These are phyloP conservation scores for Phytophthora melonis DNA, from an alignment of 352 stramenopile genomes.

Conservation along the genomic window DNA sequence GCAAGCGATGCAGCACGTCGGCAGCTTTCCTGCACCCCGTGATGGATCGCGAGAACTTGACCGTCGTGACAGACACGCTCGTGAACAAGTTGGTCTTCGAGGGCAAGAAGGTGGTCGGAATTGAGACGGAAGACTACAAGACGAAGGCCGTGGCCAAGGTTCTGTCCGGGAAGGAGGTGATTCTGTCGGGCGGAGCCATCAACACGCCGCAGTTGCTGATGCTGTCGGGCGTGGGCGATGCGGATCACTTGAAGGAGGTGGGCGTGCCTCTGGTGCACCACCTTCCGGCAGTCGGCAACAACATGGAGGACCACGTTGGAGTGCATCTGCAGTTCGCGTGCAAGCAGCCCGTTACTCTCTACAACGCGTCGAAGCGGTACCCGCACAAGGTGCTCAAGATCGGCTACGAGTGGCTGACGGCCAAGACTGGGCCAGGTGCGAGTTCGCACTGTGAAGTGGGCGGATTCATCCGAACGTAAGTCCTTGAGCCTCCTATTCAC, in stretches of 20 bases:
- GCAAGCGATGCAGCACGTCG: slow-evolving; percentile 72
- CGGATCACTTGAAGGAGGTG: slow-evolving; percentile 70
- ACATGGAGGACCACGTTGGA: slow-evolving; percentile 89
- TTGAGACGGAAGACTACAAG: slow-evolving; percentile 71
- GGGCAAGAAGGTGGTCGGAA: slow-evolving; percentile 70
- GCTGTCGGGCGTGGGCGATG: slow-evolving; percentile 83
- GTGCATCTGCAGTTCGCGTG: slow-evolving; percentile 87
- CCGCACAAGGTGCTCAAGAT: slow-evolving; percentile 83
- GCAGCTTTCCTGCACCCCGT: slow-evolving; percentile 75
- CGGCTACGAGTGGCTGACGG: slow-evolving; percentile 76
- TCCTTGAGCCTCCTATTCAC: not conserved
- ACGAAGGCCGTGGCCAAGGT: slow-evolving; percentile 55
- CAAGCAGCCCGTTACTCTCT: slow-evolving; percentile 86
- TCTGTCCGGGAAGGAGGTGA: slow-evolving; percentile 80
- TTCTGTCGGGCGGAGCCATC: slow-evolving; percentile 84
- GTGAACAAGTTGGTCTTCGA: slow-evolving; percentile 87
- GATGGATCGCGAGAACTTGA: slow-evolving; percentile 68
- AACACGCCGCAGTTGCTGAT: slow-evolving; percentile 88
- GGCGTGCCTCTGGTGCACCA: slow-evolving; percentile 76
- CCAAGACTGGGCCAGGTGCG: slow-evolving; percentile 65
- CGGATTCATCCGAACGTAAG: slow-evolving; percentile 83
- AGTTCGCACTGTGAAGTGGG: slow-evolving; percentile 82
- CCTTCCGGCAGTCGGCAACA: slow-evolving; percentile 76
- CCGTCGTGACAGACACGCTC: slow-evolving; percentile 79
- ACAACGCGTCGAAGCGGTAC: slow-evolving; percentile 87